Conservation (phyloP, 257 asterid genomes). For the Fraxinus quadrangulata region DNA sequence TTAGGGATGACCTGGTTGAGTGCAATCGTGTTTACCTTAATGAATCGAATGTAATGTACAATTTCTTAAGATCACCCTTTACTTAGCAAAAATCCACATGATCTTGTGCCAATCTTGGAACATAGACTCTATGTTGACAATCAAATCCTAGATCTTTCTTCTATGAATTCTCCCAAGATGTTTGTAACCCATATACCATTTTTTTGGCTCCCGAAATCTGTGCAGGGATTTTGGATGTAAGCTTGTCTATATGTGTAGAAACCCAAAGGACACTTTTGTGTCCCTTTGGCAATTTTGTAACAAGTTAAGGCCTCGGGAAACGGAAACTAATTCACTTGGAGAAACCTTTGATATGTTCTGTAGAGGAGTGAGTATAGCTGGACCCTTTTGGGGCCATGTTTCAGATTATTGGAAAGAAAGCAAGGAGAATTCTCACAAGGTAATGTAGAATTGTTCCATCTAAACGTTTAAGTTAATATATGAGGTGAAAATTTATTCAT, state of each 20-base stretch:
- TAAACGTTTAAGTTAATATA: no score
- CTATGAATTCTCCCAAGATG: conserved; percentile 1
- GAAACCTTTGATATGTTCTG: neutral
- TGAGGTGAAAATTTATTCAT: no score
- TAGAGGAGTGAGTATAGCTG: neutral
- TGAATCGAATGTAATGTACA: conserved; percentile 5
- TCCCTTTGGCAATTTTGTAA: conserved; percentile 28
- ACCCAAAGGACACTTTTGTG: conserved; percentile 19
- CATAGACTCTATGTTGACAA: neutral
- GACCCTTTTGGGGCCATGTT: neutral
- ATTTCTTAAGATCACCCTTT: conserved; percentile 20
- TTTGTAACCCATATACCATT: conserved; percentile 24
- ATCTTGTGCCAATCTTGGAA: conserved; percentile 27
- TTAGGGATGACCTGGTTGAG: conserved; percentile 27
- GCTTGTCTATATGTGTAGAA: conserved; percentile 25
- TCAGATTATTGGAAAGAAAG: neutral
- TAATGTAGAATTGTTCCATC: no score
- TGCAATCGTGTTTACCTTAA: conserved; percentile 13
- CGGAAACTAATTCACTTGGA: neutral
- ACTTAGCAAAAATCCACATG: conserved; percentile 22
- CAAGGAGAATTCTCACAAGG: neutral
- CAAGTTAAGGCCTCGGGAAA: neutral
- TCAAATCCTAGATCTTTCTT: conserved; percentile 4
- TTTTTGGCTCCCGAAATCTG: conserved; percentile 4
- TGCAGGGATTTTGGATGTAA: conserved; percentile 2